Evolutionary conservation across 2,329 filamentous ascomycete genomes (phyloP), one percentile per base, ranked within the genome.

Genomic region (Fusarium clavum): DNA sequence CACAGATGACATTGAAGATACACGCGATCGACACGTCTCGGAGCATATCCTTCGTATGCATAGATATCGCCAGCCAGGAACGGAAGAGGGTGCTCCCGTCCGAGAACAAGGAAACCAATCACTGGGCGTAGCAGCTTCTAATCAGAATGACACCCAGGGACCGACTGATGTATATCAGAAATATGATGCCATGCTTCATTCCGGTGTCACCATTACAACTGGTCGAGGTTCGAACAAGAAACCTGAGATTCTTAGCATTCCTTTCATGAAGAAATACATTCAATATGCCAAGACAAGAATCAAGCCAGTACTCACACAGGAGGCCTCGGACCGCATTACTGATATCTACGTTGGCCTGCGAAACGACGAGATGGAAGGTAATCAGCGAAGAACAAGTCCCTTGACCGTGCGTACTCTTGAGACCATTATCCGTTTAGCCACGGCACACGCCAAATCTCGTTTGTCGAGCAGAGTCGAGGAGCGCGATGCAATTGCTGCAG

Each of bases 191-290:
- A 97, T 98, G 93, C 87, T 99, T 44, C 96, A 99, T 77, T 92
- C 94, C 12, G 96, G 96, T 65, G 93, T 98, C 48, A 93, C 90
- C 9, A 82, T 93, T 18, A 93, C 91, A 6, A 86, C 90, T 14
- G 92, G 92, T 12, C 88, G 93, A 41, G 92, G 93, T 13, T 83
- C 91, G 27, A 89, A 89, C 73, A 92, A 92, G 79, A 91, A 92
- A 70, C 89, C 92, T 8, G 94, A 98, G 79, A 93, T 99, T 16
- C 85, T 99, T 57, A 97, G 93, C 82, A 98, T 99, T 65, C 93
- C 94, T 0, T 99, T 99, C 82, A 94, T 99, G 85, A 99, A 99
- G 84, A 99, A 99, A 82, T 99, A 98, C 80, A 97, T 99, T 47
- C 96, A 99, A 78, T 99, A 99, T 80, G 94, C 96, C 70, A 99